A percentile compares a stretch with the other conserved stretches of the same genome.
These are phyloP conservation scores for Pseudotsuga menziesii DNA, from an alignment of 75 land plant genomes.

Conservation along the genomic window DNA sequence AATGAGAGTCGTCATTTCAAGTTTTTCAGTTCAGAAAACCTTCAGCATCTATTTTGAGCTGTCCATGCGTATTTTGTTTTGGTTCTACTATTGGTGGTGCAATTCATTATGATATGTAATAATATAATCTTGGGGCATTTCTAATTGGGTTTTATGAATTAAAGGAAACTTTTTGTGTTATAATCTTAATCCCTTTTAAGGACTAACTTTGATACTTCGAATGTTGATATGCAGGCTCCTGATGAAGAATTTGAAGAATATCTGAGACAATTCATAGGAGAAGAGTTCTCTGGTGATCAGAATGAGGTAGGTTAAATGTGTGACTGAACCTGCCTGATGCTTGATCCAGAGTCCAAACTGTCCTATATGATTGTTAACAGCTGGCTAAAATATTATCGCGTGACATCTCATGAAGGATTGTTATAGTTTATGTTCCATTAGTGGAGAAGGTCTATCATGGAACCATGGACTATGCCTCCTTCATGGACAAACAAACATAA, in stretches of 20 bases:
- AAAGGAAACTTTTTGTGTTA: background rate
- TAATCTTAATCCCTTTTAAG: background rate
- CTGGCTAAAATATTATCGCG: background rate
- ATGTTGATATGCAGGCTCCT: slow-evolving; percentile 51
- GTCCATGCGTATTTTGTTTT: background rate
- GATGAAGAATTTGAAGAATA: slow-evolving; percentile 93
- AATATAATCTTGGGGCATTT: background rate
- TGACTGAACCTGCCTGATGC: background rate
- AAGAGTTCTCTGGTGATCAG: slow-evolving; percentile 51
- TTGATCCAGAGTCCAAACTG: background rate
- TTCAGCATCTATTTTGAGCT: background rate
- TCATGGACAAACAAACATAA: background rate
- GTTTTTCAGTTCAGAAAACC: background rate
- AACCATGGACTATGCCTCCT: background rate
- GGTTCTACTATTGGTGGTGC: background rate
- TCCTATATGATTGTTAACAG: background rate
- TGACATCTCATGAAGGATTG: background rate
- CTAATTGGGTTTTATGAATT: background rate
- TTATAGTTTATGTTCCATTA: too few species aligned
- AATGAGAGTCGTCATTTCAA: too few species aligned
- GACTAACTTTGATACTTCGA: background rate
- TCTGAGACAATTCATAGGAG: slow-evolving; percentile 60
- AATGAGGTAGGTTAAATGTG: slow-evolving; percentile 55
- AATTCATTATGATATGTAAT: background rate
- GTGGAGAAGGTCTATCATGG: background rate